A percentile compares a stretch with the other conserved stretches of the same genome.
Conservation (phyloP, 2,329 filamentous ascomycete species). For the Dactylellina haptotyla region DNA sequence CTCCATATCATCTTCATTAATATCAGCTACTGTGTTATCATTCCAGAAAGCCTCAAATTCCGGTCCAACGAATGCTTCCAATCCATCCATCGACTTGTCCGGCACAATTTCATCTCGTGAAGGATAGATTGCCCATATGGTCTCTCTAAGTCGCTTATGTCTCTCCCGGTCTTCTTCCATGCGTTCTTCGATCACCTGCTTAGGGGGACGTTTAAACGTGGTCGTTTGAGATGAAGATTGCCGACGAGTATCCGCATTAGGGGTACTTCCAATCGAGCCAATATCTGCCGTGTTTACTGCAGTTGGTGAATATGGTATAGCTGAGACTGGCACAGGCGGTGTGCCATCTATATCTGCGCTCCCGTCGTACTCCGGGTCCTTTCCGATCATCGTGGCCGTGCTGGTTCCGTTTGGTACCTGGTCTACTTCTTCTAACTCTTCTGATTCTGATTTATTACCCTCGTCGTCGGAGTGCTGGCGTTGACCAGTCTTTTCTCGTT, state of each 20-base stretch:
- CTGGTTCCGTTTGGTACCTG: slow-evolving; percentile 47
- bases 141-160: slow-evolving; percentile 90
- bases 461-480: slow-evolving; percentile 81
- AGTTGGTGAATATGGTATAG: slow-evolving; percentile 55
- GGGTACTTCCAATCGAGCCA: slow-evolving; percentile 46
- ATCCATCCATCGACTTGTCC: slow-evolving; percentile 40
- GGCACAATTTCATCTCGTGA: slow-evolving; percentile 66
- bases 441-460: slow-evolving; percentile 62
- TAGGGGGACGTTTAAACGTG: slow-evolving; percentile 54
- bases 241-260: slow-evolving; percentile 37
- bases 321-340: slow-evolving; percentile 55
- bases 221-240: slow-evolving; percentile 39
- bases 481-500: slow-evolving; percentile 76
- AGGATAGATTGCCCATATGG: slow-evolving; percentile 85
- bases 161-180: slow-evolving; percentile 97
- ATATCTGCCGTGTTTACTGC: slow-evolving; percentile 56
- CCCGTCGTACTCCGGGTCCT: slow-evolving; percentile 43
- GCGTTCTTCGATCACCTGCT: slow-evolving; percentile 84
- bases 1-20: slow-evolving; percentile 85
- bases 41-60: slow-evolving; percentile 82
- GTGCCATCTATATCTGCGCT: slow-evolving; percentile 18
- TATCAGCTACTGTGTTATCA: slow-evolving; percentile 78
- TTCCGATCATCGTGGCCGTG: slow-evolving; percentile 40
- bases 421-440: slow-evolving; percentile 54
- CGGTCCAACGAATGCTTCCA: slow-evolving; percentile 54